phyloP scores from a whole-genome alignment of 306 rosid species.

The Pueraria montana region DNA sequence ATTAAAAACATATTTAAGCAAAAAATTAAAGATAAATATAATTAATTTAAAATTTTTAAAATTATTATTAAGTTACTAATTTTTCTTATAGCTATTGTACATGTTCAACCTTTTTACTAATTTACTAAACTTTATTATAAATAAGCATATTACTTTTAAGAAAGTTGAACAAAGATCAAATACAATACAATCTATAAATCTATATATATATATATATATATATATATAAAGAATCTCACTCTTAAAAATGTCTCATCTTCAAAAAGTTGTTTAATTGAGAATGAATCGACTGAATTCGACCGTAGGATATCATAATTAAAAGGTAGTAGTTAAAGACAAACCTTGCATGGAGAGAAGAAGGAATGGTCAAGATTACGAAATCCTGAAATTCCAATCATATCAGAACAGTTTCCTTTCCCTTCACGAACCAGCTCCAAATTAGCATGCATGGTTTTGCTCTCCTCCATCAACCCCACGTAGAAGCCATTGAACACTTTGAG shows the following conservation, averaged over 20 bases:
- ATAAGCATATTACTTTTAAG: background rate
- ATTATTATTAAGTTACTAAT: too few relatives aligned
- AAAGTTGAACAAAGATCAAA: background rate
- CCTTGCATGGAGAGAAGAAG: conserved; percentile 68
- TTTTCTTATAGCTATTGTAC: too few relatives aligned
- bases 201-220: too few relatives aligned
- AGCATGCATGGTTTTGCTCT: background rate
- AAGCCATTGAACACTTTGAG: conserved; percentile 71
- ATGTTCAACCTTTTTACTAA: background rate
- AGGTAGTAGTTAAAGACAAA: background rate
- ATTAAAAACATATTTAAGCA: too few relatives aligned
- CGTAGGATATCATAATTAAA: background rate
- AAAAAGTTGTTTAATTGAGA: background rate
- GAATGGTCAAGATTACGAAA: conserved; percentile 45
- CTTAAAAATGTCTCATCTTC: background rate
- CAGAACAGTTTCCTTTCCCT: conserved; percentile 30
- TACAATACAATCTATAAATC: background rate
- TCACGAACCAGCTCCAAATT: conserved; percentile 39
- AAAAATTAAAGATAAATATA: too few relatives aligned
- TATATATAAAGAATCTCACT: background rate
- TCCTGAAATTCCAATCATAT: conserved; percentile 63
- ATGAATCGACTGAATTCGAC: background rate
- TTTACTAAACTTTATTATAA: background rate
- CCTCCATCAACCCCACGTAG: conserved; percentile 73
- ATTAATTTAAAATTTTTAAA: too few relatives aligned